phyloP scores from a whole-genome alignment of 163 green algal genomes.

The Scenedesmus sp. region DNA sequence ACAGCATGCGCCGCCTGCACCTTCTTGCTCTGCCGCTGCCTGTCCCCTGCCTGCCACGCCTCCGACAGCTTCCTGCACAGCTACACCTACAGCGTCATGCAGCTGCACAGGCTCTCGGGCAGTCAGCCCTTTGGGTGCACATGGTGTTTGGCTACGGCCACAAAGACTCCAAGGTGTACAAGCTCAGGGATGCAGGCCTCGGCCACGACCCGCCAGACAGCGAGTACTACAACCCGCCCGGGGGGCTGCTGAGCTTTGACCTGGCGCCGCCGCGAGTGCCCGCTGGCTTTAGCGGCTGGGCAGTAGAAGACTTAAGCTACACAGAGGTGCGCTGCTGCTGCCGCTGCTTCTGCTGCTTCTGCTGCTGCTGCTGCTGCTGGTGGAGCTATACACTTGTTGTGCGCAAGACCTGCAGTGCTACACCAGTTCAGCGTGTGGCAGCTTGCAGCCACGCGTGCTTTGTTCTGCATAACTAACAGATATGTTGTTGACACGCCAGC shows the following conservation, averaged over 20 bases:
- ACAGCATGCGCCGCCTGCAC: too few relatives aligned
- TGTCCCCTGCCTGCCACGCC: not conserved
- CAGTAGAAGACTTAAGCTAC: not conserved
- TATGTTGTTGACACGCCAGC: too few relatives aligned
- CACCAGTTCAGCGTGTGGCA: too few relatives aligned
- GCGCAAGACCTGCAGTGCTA: too few relatives aligned
- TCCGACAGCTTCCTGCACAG: conserved; percentile 30
- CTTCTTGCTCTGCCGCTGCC: not conserved
- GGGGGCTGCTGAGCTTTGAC: conserved; percentile 18
- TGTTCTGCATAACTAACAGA: too few relatives aligned
- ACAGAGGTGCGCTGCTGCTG: not conserved
- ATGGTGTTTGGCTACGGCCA: conserved; percentile 30
- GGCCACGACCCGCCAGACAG: not conserved
- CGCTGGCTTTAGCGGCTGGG: conserved; percentile 21
- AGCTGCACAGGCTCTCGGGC: not conserved
- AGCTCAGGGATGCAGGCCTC: not conserved
- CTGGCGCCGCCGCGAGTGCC: not conserved
- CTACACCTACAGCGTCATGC: conserved; percentile 22
- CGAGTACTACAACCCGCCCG: conserved; percentile 24
- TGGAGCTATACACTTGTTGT: not conserved
- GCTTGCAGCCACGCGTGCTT: too few relatives aligned
- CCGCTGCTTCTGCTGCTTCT: too few relatives aligned
- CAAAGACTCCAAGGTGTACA: conserved; percentile 17
- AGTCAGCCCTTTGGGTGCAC: not conserved
- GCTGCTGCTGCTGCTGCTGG: not conserved